phyloP scores from a whole-genome alignment of 345 rosid genomes.

The Physaria fendleri region DNA sequence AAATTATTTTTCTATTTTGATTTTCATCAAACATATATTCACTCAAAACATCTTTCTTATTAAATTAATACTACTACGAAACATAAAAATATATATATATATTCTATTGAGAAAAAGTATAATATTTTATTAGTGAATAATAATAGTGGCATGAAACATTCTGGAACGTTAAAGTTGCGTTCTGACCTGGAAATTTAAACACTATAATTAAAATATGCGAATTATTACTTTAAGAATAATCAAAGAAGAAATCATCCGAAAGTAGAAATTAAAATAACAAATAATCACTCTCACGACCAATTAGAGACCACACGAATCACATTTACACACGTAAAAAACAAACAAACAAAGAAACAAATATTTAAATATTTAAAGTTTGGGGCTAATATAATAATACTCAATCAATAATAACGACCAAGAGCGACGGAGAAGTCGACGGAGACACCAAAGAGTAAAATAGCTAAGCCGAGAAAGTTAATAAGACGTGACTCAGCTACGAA shows the following conservation, averaged over 20 bases:
- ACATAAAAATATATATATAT: not conserved
- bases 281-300: slow-evolving; percentile 2
- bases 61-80: not conserved
- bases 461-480: slow-evolving; percentile 61
- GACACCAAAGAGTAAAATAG: slow-evolving; percentile 65
- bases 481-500: slow-evolving; percentile 58
- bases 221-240: slow-evolving; percentile 6
- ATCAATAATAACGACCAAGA: slow-evolving; percentile 52
- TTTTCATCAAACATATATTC: not conserved
- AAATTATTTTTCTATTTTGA: not conserved
- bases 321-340: slow-evolving; percentile 16
- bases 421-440: slow-evolving; percentile 71
- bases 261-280: not conserved
- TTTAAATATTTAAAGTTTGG: not conserved
- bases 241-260: slow-evolving; percentile 1
- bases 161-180: slow-evolving; percentile 14
- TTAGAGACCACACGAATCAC: slow-evolving; percentile 21
- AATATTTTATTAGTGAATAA: not conserved
- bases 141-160: not conserved
- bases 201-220: slow-evolving; percentile 15
- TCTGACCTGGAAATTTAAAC: slow-evolving; percentile 10
- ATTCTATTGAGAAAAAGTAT: slow-evolving; percentile 2
- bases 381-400: not conserved
- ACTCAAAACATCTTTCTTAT: not conserved
- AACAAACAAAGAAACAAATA: not conserved